These are phyloP conservation scores for Anethum foeniculum DNA, from an alignment of 140 eudicot genomes.

Conservation along the genomic window DNA sequence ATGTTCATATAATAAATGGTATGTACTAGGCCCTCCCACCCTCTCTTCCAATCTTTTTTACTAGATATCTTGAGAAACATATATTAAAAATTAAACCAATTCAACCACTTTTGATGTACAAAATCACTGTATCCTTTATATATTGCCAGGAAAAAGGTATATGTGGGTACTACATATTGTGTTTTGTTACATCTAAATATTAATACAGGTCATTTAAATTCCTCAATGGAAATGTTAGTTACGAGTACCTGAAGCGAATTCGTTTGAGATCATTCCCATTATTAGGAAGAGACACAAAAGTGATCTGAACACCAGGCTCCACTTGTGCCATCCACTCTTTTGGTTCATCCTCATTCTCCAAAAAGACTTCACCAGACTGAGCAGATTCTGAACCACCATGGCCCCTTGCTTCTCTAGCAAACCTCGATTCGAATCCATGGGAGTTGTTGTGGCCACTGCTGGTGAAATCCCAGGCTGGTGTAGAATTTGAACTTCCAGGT, in stretches of 20 bases:
- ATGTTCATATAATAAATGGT: background rate
- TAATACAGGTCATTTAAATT: background rate
- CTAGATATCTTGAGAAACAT: background rate
- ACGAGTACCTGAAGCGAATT: slow-evolving; percentile 69
- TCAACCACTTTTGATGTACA: background rate
- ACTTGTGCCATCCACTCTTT: slow-evolving; percentile 96
- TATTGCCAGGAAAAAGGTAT: background rate
- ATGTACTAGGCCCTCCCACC: background rate
- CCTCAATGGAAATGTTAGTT: background rate
- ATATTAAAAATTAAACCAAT: background rate
- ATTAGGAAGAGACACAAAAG: slow-evolving; percentile 67
- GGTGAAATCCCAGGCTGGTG: slow-evolving; percentile 78
- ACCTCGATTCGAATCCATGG: slow-evolving; percentile 26
- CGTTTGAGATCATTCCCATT: slow-evolving; percentile 87
- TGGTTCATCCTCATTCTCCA: slow-evolving; percentile 77
- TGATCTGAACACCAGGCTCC: slow-evolving; percentile 90
- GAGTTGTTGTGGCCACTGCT: slow-evolving; percentile 24
- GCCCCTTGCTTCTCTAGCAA: slow-evolving; percentile 25
- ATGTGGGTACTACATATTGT: slow-evolving; percentile 3
- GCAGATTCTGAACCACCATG: slow-evolving; percentile 54
- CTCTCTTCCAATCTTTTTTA: background rate
- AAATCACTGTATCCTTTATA: slow-evolving; percentile 1
- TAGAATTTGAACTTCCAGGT: slow-evolving; percentile 63
- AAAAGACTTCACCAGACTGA: slow-evolving; percentile 55
- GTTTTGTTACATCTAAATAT: slow-evolving; percentile 5